Base-by-base conservation (phyloP, 2,329 filamentous ascomycete species). In the Penicillium digitatum region DNA sequence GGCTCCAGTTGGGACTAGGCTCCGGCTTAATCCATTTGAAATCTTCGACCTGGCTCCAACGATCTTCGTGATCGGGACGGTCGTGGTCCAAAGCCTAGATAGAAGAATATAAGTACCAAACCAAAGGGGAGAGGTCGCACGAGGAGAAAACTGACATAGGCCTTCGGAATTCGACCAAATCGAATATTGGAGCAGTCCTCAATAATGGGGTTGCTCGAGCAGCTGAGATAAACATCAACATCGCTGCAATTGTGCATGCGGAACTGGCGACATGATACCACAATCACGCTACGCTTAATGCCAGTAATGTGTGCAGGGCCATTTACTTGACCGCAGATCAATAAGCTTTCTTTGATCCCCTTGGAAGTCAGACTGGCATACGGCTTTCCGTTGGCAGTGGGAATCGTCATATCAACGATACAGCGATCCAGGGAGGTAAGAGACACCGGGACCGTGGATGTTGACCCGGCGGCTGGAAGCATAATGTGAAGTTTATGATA, bases 11-110 rank as follows among this genome's bases (percentile, higher is more conserved):
- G 2, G 94, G 94, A 68, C 90, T 96, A 29, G 84, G 84, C 55
- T 89, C 90, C 16, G 83, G 80, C 72, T 92, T 95, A 60, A 96
- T 82, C 94, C 94, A 97, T 75, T 95, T 95, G 79, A 99, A 99
- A 72, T 99, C 94, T 71, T 97, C 90, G 16, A 97, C 89, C 66
- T 94, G 85, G 64, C 92, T 82, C 90, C 90, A 99, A 65, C 88
- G 83, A 69, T 95, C 93, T 51, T 69, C 63, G 7, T 69, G 59
- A 29, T 71, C 63, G 3, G 63, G 61, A 32, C 65, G 63, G 53
- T 69, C 69, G 29, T 71, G 66, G 18, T 68, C 57, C 40, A 72
- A 56, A 32, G 68, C 61, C 69, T 75, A 38, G 1, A 45, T 48
- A 35, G 26, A n/a, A n/a, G 12, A 20, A 9, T 20, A 46, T 61